Conservation (phyloP, 805 yeast species). For the Metschnikowia aberdeeniae region DNA sequence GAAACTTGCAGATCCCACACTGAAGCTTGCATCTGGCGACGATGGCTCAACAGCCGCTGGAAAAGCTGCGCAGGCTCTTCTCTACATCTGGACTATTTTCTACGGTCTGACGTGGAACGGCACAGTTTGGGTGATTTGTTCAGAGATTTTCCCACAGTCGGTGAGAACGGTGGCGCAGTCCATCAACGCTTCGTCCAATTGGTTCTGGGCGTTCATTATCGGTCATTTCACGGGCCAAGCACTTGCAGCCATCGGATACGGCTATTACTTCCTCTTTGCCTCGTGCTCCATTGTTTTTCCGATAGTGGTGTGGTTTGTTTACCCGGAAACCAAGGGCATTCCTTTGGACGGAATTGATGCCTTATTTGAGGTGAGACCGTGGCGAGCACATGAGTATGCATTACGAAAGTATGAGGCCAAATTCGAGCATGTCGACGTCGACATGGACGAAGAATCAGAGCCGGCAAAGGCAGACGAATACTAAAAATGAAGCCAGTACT, state of each 20-base stretch:
- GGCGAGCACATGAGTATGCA: slow-evolving; percentile 29
- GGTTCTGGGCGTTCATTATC: slow-evolving; percentile 50
- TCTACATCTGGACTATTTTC: slow-evolving; percentile 45
- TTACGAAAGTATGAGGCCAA: slow-evolving; percentile 19
- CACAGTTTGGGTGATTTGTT: slow-evolving; percentile 44
- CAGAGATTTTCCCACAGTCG: slow-evolving; percentile 44
- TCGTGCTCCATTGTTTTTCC: slow-evolving; percentile 25
- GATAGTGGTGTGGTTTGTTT: slow-evolving; percentile 26
- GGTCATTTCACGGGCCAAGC: slow-evolving; percentile 45
- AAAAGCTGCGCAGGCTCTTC: slow-evolving; percentile 42
- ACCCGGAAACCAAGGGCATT: slow-evolving; percentile 38
- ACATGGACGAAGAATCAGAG: background rate
- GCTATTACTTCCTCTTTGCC: slow-evolving; percentile 43
- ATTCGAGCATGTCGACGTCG: slow-evolving; percentile 10
- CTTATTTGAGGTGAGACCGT: slow-evolving; percentile 32
- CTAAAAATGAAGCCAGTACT: too few relatives aligned
- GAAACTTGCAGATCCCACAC: slow-evolving; percentile 31
- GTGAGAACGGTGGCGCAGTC: slow-evolving; percentile 42
- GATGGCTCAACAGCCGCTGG: slow-evolving; percentile 32
- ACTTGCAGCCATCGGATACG: slow-evolving; percentile 40
- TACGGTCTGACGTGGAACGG: slow-evolving; percentile 46
- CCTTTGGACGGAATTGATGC: slow-evolving; percentile 33
- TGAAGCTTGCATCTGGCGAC: slow-evolving; percentile 20
- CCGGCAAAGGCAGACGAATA: too few relatives aligned
- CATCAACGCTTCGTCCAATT: slow-evolving; percentile 42